Evolutionary conservation across 768 basidiomycete species (phyloP).

Genomic region (Pisolithus albus): DNA sequence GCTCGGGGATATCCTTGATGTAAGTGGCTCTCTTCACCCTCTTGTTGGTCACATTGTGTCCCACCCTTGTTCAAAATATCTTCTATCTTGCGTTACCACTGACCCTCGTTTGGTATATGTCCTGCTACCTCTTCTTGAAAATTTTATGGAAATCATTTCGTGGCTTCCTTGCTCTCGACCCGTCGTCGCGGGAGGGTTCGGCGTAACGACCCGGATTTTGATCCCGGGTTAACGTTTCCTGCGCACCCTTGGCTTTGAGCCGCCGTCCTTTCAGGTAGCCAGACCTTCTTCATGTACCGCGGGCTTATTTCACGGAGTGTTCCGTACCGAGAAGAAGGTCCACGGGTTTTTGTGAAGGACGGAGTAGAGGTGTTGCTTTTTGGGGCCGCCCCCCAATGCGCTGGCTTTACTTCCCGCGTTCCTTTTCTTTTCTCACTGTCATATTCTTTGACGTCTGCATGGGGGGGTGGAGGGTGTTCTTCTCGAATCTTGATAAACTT

Average conservation of each 20-base stretch:
- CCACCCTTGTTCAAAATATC: neutral
- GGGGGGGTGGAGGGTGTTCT: neutral
- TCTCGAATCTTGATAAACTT: neutral
- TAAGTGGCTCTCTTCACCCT: slow-evolving; percentile 14
- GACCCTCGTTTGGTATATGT: neutral
- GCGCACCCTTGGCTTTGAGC: neutral
- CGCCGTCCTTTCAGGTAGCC: neutral
- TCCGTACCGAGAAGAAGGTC: neutral
- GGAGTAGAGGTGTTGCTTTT: neutral
- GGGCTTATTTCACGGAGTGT: neutral
- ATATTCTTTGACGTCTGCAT: neutral
- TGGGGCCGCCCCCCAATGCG: neutral
- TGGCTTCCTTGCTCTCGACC: neutral
- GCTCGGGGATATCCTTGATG: slow-evolving; percentile 27
- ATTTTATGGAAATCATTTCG: neutral
- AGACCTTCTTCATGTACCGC: neutral
- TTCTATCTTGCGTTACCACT: neutral
- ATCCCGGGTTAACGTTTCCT: neutral
- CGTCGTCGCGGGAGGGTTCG: neutral
- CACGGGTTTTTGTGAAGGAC: neutral
- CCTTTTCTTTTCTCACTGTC: neutral
- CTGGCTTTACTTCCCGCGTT: neutral
- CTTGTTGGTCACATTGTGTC: neutral
- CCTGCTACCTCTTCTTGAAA: neutral
- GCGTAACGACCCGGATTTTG: neutral